phyloP scores from a whole-genome alignment of 495 filamentous ascomycete species.

The Xylaria castorea region DNA sequence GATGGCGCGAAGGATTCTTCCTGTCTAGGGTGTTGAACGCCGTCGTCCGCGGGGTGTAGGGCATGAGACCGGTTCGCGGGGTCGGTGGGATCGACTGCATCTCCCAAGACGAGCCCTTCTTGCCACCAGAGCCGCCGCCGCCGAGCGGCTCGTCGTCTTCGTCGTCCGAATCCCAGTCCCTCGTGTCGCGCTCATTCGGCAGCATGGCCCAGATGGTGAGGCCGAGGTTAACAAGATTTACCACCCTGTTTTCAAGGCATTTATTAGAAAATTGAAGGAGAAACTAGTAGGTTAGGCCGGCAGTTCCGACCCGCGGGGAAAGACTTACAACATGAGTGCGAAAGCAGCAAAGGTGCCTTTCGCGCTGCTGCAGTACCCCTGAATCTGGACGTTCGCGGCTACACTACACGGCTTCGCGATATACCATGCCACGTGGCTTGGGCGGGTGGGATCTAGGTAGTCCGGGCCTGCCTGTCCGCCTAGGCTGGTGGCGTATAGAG shows the following conservation, averaged over 20 bases:
- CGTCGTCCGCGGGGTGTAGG: conserved; percentile 61
- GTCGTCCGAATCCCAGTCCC: conserved; percentile 46
- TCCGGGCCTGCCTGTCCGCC: conserved; percentile 81
- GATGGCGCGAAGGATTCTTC: conserved; percentile 50
- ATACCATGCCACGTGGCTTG: conserved; percentile 80
- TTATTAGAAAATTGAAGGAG: conserved; percentile 22
- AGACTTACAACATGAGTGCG: conserved; percentile 73
- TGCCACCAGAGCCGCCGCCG: conserved; percentile 1
- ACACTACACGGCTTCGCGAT: conserved; percentile 78
- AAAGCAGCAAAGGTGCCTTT: conserved; percentile 76
- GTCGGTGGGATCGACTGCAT: conserved; percentile 51
- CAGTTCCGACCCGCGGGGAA: neutral
- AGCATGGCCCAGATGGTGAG: conserved; percentile 68
- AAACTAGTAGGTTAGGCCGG: no score
- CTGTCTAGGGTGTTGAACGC: conserved; percentile 62
- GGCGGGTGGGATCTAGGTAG: conserved; percentile 73
- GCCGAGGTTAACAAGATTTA: conserved; percentile 64
- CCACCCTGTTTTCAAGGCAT: conserved; percentile 44
- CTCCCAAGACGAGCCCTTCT: conserved; percentile 43
- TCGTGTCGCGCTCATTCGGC: conserved; percentile 56
- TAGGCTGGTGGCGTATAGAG: conserved; percentile 70
- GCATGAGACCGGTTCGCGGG: conserved; percentile 39
- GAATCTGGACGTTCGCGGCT: conserved; percentile 58
- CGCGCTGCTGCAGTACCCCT: conserved; percentile 77
- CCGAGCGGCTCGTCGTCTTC: conserved; percentile 28